Evolutionary conservation across 2,329 filamentous ascomycete species (phyloP).

Genomic region (Xenoacremonium recifei): DNA sequence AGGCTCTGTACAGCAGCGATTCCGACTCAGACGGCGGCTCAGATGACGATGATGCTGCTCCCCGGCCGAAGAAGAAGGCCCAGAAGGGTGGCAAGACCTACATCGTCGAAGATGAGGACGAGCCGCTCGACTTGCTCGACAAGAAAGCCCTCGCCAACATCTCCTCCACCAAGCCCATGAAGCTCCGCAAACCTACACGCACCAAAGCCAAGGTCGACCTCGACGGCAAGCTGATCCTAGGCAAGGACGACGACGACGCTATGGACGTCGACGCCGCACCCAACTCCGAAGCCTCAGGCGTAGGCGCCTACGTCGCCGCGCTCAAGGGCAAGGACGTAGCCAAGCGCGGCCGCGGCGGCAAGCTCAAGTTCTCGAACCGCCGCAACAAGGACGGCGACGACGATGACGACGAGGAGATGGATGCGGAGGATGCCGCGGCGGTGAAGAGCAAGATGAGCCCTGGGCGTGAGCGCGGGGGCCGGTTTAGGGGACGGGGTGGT

Average conservation of each 20-base stretch:
- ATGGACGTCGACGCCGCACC: constrained; percentile 67
- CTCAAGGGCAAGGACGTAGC: constrained; percentile 66
- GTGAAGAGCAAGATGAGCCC: constrained; percentile 51
- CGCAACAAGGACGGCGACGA: constrained; percentile 44
- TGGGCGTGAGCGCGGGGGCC: constrained; percentile 32
- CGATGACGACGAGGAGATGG: constrained; percentile 51
- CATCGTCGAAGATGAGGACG: constrained; percentile 91
- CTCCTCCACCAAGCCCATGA: constrained; percentile 80
- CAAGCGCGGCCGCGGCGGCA: constrained; percentile 62
- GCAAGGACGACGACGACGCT: constrained; percentile 54
- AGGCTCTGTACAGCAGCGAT: constrained; percentile 87
- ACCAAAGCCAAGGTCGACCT: constrained; percentile 68
- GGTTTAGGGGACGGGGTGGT: constrained; percentile 32
- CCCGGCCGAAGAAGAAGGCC: constrained; percentile 42
- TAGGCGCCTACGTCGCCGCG: constrained; percentile 68
- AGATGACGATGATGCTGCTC: constrained; percentile 60
- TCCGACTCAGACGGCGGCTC: constrained; percentile 46
- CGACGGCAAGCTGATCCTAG: constrained; percentile 80
- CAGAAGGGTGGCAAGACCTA: constrained; percentile 70
- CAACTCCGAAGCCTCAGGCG: constrained; percentile 56
- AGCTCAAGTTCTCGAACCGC: constrained; percentile 70
- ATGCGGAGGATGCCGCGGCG: constrained; percentile 49
- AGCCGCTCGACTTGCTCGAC: constrained; percentile 91
- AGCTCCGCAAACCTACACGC: constrained; percentile 54
- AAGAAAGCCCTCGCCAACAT: constrained; percentile 88